phyloP scores from a whole-genome alignment of 2,329 filamentous ascomycete genomes.

The Botrytis sinoallii region DNA sequence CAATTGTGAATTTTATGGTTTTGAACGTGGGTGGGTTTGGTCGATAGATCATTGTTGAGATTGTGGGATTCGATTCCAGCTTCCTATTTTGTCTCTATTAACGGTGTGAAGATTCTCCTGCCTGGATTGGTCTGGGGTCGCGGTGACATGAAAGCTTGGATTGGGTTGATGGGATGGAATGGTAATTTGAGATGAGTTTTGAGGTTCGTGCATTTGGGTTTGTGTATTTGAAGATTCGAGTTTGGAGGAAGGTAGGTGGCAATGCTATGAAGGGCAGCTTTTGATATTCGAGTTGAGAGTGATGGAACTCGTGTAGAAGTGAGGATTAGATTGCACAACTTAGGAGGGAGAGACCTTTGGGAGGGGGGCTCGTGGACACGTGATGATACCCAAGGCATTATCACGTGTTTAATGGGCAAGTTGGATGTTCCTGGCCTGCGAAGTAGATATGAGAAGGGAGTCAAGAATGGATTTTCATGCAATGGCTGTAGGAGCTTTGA shows the following conservation, averaged over 20 bases:
- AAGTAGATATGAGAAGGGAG: not conserved
- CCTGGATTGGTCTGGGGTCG: not conserved
- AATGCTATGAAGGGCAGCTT: no score
- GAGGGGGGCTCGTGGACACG: not conserved
- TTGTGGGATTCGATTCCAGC: no score
- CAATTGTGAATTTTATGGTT: not conserved
- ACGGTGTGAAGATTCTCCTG: not conserved
- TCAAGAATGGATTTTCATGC: not conserved
- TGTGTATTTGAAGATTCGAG: no score
- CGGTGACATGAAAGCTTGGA: not conserved
- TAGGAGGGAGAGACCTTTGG: not conserved
- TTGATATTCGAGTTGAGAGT: not conserved
- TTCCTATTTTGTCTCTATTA: no score
- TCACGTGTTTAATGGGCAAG: not conserved
- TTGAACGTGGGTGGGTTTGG: no score
- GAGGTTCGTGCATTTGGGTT: no score
- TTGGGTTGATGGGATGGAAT: not conserved
- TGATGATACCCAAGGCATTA: rapidly evolving
- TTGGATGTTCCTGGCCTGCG: not conserved
- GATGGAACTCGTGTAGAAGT: not conserved
- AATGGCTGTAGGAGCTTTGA: not conserved
- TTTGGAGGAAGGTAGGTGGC: not conserved
- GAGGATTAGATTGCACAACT: not conserved
- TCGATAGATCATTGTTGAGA: not conserved
- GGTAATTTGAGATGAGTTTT: no score